These are phyloP conservation scores for Xylariaceae sp. DNA, from an alignment of 2,329 filamentous ascomycete genomes.

Conservation along the genomic window DNA sequence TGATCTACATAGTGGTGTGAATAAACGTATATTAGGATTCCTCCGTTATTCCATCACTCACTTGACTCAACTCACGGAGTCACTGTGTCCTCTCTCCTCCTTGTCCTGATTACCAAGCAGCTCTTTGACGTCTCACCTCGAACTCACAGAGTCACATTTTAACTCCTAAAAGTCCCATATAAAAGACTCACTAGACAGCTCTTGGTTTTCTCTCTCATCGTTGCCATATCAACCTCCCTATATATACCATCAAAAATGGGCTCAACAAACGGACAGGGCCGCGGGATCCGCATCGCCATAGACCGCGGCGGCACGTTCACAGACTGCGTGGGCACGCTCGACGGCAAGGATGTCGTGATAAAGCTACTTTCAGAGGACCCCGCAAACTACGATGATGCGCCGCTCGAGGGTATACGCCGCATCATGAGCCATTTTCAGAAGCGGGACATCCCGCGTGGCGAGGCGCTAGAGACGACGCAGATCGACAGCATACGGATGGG, in stretches of 20 bases:
- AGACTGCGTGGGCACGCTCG: slow-evolving; percentile 78
- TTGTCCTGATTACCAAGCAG: too few relatives aligned
- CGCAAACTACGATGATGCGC: slow-evolving; percentile 83
- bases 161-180: too few relatives aligned
- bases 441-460: slow-evolving; percentile 71
- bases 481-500: slow-evolving; percentile 95
- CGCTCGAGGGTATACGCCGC: slow-evolving; percentile 82
- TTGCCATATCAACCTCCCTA: not conserved
- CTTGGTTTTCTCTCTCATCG: not conserved
- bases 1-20: not conserved
- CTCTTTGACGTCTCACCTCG: too few relatives aligned
- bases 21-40: not conserved
- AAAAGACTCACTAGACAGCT: too few relatives aligned
- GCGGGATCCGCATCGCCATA: slow-evolving; percentile 71
- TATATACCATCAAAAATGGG: slow-evolving; percentile 31
- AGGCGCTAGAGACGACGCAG: slow-evolving; percentile 71
- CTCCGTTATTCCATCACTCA: too few relatives aligned
- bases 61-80: too few relatives aligned
- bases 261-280: slow-evolving; percentile 33
- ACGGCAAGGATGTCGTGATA: slow-evolving; percentile 74
- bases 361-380: slow-evolving; percentile 89
- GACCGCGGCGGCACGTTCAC: slow-evolving; percentile 85
- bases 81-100: too few relatives aligned
- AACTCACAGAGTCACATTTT: too few relatives aligned
- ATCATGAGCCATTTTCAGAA: slow-evolving; percentile 73